Evolutionary conservation across 140 eudicot genomes (phyloP).

Genomic region (Ambrosia hybrid): DNA sequence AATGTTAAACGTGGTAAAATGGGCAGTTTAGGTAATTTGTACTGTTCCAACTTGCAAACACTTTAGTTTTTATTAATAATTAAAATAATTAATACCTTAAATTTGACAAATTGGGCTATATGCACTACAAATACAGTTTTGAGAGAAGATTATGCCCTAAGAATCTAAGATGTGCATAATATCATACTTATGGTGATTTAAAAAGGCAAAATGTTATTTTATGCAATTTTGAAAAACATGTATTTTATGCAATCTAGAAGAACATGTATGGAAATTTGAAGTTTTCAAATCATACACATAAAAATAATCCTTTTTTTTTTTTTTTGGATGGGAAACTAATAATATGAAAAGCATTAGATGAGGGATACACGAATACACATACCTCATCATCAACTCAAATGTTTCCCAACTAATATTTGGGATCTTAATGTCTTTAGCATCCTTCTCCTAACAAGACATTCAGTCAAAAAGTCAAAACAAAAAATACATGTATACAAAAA

Average conservation of each 20-base stretch:
- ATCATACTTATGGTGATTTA: no score
- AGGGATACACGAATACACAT: slow-evolving; percentile 6
- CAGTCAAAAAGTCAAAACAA: slow-evolving; percentile 6
- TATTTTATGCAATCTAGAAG: no score
- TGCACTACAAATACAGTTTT: no score
- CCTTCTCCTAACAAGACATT: slow-evolving; percentile 70
- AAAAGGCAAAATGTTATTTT: no score
- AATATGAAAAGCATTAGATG: neutral
- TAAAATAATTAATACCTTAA: neutral
- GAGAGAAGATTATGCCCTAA: no score
- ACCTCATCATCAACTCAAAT: slow-evolving; percentile 97
- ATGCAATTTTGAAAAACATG: no score
- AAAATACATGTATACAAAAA: neutral
- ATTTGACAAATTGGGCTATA: no score
- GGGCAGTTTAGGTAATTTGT: neutral
- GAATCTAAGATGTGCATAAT: no score
- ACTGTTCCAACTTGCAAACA: neutral
- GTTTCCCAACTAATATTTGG: slow-evolving; percentile 92
- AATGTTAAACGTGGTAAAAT: slow-evolving; percentile 4
- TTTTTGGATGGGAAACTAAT: neutral
- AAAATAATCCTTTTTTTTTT: no score
- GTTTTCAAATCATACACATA: no score
- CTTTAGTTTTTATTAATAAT: neutral
- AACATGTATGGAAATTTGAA: no score
- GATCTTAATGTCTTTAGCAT: slow-evolving; percentile 75